These are phyloP conservation scores for Ustilago cynodontis DNA, from an alignment of 1,284 basidiomycete species.

Conservation along the genomic window DNA sequence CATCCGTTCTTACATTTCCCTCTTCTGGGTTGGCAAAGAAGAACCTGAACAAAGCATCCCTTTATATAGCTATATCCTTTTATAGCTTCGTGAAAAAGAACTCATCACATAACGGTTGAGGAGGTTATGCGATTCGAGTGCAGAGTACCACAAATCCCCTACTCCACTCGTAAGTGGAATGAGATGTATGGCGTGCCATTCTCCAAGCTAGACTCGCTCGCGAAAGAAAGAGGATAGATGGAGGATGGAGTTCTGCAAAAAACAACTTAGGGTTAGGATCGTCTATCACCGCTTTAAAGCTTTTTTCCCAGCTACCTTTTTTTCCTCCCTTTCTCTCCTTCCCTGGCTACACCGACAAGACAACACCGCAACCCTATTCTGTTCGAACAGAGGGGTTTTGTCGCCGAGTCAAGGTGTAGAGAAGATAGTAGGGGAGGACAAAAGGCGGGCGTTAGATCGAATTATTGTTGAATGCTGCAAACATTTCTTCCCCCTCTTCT, in stretches of 20 bases:
- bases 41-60: not conserved
- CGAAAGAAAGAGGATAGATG: not conserved
- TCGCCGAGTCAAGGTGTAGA: conserved; percentile 2
- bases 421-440: not conserved
- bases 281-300: conserved; percentile 52
- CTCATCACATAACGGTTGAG: not conserved
- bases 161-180: too few species aligned
- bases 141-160: not conserved
- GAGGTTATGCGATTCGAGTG: too few species aligned
- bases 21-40: not conserved
- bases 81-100: not conserved
- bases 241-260: not conserved
- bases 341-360: conserved; percentile 10
- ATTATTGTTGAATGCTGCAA: conserved; percentile 37
- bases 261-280: conserved; percentile 62
- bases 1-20: not conserved
- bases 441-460: conserved; percentile 53
- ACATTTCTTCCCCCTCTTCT: not conserved
- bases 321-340: not conserved
- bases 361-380: not conserved
- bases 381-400: not conserved
- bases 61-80: not conserved
- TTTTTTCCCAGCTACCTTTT: conserved; percentile 9
- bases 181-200: not conserved
- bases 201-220: too few species aligned